phyloP scores from a whole-genome alignment of 2,329 filamentous ascomycete species.

The Aspergillus luchuensis region DNA sequence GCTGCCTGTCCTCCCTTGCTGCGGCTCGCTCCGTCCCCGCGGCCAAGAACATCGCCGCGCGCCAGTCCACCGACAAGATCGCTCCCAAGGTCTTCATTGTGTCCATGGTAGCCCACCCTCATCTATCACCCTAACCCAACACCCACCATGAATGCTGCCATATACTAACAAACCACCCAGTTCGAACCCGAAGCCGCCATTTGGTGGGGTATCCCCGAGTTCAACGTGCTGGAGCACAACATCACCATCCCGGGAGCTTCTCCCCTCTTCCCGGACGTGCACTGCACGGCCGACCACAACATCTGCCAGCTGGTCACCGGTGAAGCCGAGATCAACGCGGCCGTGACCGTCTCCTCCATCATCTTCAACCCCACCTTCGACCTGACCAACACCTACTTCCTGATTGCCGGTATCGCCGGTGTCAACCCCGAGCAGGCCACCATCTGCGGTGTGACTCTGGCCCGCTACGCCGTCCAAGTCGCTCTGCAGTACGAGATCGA shows the following conservation, averaged over 20 bases:
- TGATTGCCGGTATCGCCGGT: conserved; percentile 73
- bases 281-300: conserved; percentile 62
- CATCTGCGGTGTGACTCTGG: conserved; percentile 66
- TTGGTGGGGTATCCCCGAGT: conserved; percentile 62
- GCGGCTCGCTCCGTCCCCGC: conserved; percentile 2
- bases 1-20: conserved; percentile 13
- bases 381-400: conserved; percentile 68
- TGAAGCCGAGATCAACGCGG: conserved; percentile 74
- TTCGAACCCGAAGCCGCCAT: conserved; percentile 63
- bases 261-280: conserved; percentile 64
- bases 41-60: neutral
- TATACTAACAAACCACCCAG: conserved; percentile 39
- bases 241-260: conserved; percentile 65
- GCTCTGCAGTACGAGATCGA: conserved; percentile 77
- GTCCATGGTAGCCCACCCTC: conserved; percentile 37
- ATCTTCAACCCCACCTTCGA: conserved; percentile 65
- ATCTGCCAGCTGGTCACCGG: conserved; percentile 72
- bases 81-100: conserved; percentile 47
- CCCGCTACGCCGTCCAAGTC: conserved; percentile 71
- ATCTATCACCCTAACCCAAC: too few relatives aligned
- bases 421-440: conserved; percentile 69
- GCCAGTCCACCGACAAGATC: conserved; percentile 23
- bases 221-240: conserved; percentile 59
- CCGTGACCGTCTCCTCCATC: conserved; percentile 64
- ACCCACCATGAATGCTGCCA: too few relatives aligned